Base-by-base conservation (phyloP, 331 rosid species). In the Malus hybrid region DNA sequence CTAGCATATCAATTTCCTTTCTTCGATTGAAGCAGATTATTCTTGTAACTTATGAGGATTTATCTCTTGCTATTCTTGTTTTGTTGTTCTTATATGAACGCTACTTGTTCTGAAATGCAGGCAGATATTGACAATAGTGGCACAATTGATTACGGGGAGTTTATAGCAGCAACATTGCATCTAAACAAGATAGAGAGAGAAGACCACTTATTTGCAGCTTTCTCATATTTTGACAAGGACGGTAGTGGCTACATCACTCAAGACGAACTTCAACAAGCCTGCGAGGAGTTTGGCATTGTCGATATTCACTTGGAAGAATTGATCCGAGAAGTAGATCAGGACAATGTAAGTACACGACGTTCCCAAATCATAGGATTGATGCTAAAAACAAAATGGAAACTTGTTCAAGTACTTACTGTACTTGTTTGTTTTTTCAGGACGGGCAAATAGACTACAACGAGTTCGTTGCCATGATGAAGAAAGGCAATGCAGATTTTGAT, bases 111-210 rank as follows among this genome's bases (percentile, higher is more conserved):
- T 39, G 36, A 79, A 73, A 34, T 42, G 68, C 85, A 86, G 90
- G 90, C 87, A 7, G 88, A 86, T 77, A 66, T 81, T 62, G 85
- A 86, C 57, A 86, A 86, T 19, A 86, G 85, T 71, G 89, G 89
- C 50, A 83, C 85, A 65, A 80, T 86, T 12, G 89, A 86, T 62
- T 86, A 83, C 15, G 84, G 80, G 3, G 89, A 86, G 85, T 86
- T 86, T 83, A 83, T 86, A 78, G 89, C 89, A 1, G 88, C 90
- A 84, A 86, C 88, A 8, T 57, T 86, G 78, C 88, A 86, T 81
- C 69, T 86, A 36, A 84, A 81, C 79, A 79, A 86, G 56, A 75
- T 80, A 12, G 85, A 74, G 55, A 77, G 29, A 76, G 88, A 86
- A 65, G 87, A 84, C 33, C 79, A 86, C 50, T 66, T 86, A 9